These are phyloP conservation scores for Ceratobasidium sp. DNA, from an alignment of 1,284 basidiomycete species.

Conservation along the genomic window DNA sequence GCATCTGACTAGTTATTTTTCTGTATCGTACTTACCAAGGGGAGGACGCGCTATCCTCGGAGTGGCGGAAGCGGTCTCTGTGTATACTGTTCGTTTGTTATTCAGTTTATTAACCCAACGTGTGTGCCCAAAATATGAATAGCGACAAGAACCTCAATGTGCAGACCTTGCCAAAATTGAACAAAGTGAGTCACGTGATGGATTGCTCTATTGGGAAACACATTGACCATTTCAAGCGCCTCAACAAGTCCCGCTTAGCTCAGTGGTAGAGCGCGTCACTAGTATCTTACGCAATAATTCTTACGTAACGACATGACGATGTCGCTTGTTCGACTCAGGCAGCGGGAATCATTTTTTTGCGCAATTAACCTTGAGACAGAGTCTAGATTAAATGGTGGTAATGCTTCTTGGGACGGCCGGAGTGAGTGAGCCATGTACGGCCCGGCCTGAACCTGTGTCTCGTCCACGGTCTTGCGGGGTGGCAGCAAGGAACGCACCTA, in stretches of 20 bases:
- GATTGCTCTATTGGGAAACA: not conserved
- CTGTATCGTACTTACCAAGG: slow-evolving; percentile 6
- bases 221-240: not conserved
- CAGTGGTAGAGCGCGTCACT: slow-evolving; percentile 55
- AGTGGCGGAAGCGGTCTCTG: not conserved
- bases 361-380: no score
- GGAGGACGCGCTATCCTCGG: not conserved
- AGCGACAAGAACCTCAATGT: no score
- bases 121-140: no score
- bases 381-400: no score
- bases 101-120: no score
- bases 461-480: no score
- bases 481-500: no score
- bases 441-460: no score
- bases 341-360: not conserved
- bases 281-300: slow-evolving; percentile 46
- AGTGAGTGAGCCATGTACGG: no score
- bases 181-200: no score
- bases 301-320: not conserved
- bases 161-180: no score
- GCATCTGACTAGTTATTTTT: slow-evolving; percentile 26
- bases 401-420: no score
- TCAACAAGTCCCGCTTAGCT: slow-evolving; percentile 50
- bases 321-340: slow-evolving; percentile 2
- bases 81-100: slow-evolving; percentile 25